Conservation (phyloP, 2,329 filamentous ascomycete genomes). For the Sclerotinia minor region DNA sequence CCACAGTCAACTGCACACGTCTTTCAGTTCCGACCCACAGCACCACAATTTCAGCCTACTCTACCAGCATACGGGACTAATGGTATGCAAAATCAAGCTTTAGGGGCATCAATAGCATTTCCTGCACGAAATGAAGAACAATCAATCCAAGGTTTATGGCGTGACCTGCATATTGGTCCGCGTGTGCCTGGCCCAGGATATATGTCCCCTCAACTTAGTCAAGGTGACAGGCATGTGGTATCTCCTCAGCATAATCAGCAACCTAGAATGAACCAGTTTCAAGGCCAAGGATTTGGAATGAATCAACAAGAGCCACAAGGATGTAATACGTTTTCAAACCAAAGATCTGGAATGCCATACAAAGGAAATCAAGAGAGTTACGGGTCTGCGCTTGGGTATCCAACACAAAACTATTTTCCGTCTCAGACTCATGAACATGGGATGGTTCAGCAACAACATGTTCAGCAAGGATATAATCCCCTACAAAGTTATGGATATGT, state of each 20-base stretch:
- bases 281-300: background rate
- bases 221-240: background rate
- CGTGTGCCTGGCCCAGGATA: background rate
- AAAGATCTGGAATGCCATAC: background rate
- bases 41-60: background rate
- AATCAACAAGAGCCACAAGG: background rate
- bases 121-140: background rate
- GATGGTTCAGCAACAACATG: background rate
- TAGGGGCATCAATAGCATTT: background rate
- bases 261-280: background rate
- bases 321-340: too few relatives aligned
- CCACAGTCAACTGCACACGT: background rate
- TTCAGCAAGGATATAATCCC: background rate
- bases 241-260: background rate
- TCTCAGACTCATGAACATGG: background rate
- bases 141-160: background rate
- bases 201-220: background rate
- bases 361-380: background rate
- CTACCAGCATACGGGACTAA: too few relatives aligned
- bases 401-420: background rate
- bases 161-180: too few relatives aligned
- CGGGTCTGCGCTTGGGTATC: background rate
- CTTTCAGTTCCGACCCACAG: background rate
- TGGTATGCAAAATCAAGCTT: too few relatives aligned
- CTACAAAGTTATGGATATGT: background rate